phyloP scores from a whole-genome alignment of 305 asterid genomes.

The Rubia tinctorum region DNA sequence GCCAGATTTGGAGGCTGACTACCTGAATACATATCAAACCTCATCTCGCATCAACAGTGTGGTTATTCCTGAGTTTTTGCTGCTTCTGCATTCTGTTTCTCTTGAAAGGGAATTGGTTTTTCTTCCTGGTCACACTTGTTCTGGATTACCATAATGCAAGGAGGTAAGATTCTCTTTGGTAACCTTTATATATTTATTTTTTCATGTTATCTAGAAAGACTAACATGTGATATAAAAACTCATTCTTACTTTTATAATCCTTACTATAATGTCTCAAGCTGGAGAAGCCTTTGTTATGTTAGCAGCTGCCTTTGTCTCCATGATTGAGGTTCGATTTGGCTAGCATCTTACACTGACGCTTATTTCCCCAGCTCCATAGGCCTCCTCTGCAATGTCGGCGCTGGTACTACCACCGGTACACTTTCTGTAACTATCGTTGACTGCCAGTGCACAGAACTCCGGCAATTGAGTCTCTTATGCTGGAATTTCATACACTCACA shows the following conservation, averaged over 20 bases:
- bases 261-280: not conserved
- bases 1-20: slow-evolving; percentile 57
- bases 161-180: slow-evolving; percentile 41
- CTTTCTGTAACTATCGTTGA: too few relatives aligned
- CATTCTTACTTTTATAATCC: not conserved
- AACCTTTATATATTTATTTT: not conserved
- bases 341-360: too few relatives aligned
- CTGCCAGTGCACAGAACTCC: too few relatives aligned
- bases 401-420: too few relatives aligned
- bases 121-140: slow-evolving; percentile 65
- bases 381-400: too few relatives aligned
- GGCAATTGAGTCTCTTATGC: too few relatives aligned
- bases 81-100: slow-evolving; percentile 71
- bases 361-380: too few relatives aligned
- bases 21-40: slow-evolving; percentile 76
- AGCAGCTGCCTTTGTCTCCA: too few relatives aligned
- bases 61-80: slow-evolving; percentile 67
- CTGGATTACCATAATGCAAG: slow-evolving; percentile 60
- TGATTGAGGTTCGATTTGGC: too few relatives aligned
- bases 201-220: not conserved
- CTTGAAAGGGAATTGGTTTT: slow-evolving; percentile 82
- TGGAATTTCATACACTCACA: too few relatives aligned
- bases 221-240: not conserved
- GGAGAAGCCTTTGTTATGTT: too few relatives aligned
- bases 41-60: slow-evolving; percentile 72